Evolutionary conservation across 768 basidiomycete genomes (phyloP).

Genomic region (Boletus bicolor): DNA sequence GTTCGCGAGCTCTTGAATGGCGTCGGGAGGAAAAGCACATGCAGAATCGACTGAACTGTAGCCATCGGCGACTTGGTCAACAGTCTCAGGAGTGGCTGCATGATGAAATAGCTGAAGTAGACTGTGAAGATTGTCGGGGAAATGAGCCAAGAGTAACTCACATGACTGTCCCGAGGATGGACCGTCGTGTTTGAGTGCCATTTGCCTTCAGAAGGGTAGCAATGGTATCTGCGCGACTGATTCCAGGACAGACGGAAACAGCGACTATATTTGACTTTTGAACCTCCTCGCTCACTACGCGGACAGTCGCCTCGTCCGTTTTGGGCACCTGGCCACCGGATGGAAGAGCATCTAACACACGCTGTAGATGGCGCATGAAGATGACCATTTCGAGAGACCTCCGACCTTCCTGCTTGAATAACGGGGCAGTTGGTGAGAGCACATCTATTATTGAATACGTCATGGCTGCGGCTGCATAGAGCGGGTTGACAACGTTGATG

Average conservation of each 20-base stretch:
- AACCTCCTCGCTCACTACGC: conserved; percentile 38
- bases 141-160: conserved; percentile 31
- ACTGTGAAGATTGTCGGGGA: conserved; percentile 1
- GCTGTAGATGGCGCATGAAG: conserved; percentile 77
- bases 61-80: conserved; percentile 64
- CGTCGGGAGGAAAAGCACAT: conserved; percentile 77
- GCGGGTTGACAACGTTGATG: conserved; percentile 81
- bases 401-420: conserved; percentile 59
- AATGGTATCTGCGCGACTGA: conserved; percentile 69
- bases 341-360: conserved; percentile 79
- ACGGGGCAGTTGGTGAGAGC: conserved; percentile 25
- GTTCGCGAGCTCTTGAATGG: conserved; percentile 58
- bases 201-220: conserved; percentile 38
- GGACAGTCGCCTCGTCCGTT: conserved; percentile 31
- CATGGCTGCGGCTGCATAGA: conserved; percentile 77
- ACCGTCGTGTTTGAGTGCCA: conserved; percentile 33
- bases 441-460: conserved; percentile 32
- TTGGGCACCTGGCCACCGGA: conserved; percentile 50
- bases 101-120: conserved; percentile 54
- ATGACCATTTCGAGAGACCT: conserved; percentile 61
- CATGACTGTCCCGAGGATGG: conserved; percentile 47
- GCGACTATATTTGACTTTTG: conserved; percentile 75
- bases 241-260: conserved; percentile 70
- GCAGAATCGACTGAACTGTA: conserved; percentile 74
- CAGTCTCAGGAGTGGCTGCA: conserved; percentile 65